A percentile compares a stretch with the other conserved stretches of the same genome.
Conservation (phyloP, 352 stramenopile species). For the Pythium catenulatum region DNA sequence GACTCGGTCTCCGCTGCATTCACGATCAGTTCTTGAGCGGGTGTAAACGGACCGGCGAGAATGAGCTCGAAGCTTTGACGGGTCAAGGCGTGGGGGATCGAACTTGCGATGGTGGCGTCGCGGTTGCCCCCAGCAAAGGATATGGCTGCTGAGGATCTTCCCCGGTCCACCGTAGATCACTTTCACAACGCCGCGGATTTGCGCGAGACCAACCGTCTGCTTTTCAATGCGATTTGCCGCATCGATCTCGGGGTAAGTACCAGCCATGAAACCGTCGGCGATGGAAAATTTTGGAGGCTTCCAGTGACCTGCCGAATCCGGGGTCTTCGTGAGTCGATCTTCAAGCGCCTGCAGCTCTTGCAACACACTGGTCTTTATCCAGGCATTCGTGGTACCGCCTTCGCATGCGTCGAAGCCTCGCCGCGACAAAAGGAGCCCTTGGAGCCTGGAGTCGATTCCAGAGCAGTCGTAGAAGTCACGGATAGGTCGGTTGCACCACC, state of each 20-base stretch:
- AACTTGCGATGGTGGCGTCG: conserved; percentile 35
- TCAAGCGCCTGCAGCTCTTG: background rate
- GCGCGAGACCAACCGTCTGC: conserved; percentile 35
- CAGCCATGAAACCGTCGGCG: conserved; percentile 42
- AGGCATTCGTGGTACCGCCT: background rate
- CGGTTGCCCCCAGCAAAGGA: conserved; percentile 55
- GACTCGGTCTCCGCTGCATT: conserved; percentile 25
- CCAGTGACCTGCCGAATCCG: background rate
- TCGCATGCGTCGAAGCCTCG: conserved; percentile 12
- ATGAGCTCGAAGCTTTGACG: conserved; percentile 42
- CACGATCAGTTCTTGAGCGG: conserved; percentile 17
- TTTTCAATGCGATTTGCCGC: conserved; percentile 2
- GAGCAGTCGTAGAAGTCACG: conserved; percentile 34
- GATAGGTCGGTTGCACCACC: background rate
- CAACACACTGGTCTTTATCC: conserved; percentile 8
- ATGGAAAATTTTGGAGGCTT: conserved; percentile 41
- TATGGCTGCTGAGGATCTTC: conserved; percentile 48
- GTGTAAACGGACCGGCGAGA: conserved; percentile 45
- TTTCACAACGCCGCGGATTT: conserved; percentile 45
- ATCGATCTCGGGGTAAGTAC: conserved; percentile 20
- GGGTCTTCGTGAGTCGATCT: background rate
- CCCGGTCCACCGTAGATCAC: conserved; percentile 49
- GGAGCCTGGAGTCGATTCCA: background rate
- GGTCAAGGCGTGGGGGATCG: background rate
- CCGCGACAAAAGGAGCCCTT: conserved; percentile 19